A percentile compares a stretch with the other conserved stretches of the same genome.
phyloP scores from a whole-genome alignment of 257 asterid species.

The Verbena officinalis region DNA sequence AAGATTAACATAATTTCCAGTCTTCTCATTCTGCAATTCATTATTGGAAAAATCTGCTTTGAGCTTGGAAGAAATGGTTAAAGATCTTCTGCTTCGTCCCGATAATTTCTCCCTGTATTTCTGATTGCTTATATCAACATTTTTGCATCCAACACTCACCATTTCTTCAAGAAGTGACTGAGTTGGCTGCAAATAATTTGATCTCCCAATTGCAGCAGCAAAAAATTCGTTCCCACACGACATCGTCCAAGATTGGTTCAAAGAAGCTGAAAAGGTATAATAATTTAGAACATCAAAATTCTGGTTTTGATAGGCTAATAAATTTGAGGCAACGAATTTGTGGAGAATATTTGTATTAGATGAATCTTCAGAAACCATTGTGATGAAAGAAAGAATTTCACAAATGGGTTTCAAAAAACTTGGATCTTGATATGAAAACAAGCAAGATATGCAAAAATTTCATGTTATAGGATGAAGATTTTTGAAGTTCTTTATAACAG shows the following conservation, averaged over 20 bases:
- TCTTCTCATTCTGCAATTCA: not conserved
- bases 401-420: not conserved
- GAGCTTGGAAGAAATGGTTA: not conserved
- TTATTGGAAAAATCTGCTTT: not conserved
- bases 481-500: not conserved
- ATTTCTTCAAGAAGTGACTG: conserved; percentile 2
- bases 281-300: not conserved
- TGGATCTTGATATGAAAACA: not conserved
- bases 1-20: not conserved
- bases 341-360: not conserved
- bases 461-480: not conserved
- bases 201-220: not conserved
- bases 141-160: not conserved
- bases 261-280: not conserved
- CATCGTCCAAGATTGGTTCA: not conserved
- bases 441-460: not conserved
- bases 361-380: not conserved
- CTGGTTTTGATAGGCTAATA: not conserved
- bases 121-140: not conserved
- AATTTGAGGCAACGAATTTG: not conserved
- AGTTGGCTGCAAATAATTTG: not conserved
- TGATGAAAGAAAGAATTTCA: not conserved
- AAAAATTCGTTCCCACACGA: not conserved
- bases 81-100: not conserved
- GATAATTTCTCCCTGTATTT: not conserved